Base-by-base conservation (phyloP, 257 asterid genomes). In the Hygrophila difformis region DNA sequence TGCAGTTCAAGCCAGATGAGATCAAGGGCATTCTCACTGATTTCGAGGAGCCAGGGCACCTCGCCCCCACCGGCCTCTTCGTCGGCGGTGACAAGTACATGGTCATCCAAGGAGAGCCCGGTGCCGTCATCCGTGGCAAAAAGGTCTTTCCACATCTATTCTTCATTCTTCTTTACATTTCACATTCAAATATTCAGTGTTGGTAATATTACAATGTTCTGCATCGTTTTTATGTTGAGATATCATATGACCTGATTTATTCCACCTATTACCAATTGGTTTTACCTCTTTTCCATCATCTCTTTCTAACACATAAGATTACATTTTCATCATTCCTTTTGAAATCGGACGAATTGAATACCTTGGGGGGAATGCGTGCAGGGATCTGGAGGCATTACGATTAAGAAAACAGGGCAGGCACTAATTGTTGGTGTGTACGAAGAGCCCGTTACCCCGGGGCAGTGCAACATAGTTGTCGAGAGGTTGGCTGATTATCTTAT, bases 401-500 rank as follows among this genome's bases (percentile, higher is more conserved):
- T 82, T 8, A 82, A 82, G 63, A 82, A 76, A 79, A 82, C 94
- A 17, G 20, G 1, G n/a, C 38, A 55, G 70, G 81, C 81, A 20
- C 36, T 79, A 61, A 36, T 79, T 28, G 18, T 82, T 55, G 91
- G 91, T 18, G 64, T 79, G 55, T 79, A 82, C 57, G 81, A 76
- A 15, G 94, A 82, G 67, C 94, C 91, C 16, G 68, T 82, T 71
- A 63, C 83, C 55, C 70, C 74, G 11, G 84, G 89, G 1, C 84
- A 82, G 61, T 82, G 91, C 72, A 78, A 78, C 66, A 42, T 78
- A 69, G 73, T 82, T 45, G 94, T 82, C 47, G 94, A 78, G 72
- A 78, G 61, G 72, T 76, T 82, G 38, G 94, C 86, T 18, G 94
- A 78, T 52, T 82, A 82, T 44, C 81, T 82, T 26, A 2, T 64